Percentiles rank a stretch among this genome's conserved stretches.
These are phyloP conservation scores for Canavalia gladiata DNA, from an alignment of 306 rosid genomes.

Conservation along the genomic window DNA sequence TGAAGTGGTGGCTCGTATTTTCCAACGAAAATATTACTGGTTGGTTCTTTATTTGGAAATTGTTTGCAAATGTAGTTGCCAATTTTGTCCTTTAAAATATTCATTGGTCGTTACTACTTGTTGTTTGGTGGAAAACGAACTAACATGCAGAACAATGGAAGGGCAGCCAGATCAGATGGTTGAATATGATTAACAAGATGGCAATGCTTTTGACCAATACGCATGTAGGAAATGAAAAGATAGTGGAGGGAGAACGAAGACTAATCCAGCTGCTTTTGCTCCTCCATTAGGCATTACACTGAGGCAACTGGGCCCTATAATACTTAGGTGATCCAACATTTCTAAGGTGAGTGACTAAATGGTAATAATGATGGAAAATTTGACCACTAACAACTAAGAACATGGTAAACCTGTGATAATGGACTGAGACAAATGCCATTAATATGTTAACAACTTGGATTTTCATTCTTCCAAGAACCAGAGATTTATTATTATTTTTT, in stretches of 20 bases:
- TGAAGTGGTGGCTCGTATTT: no score
- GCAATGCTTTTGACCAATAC: background rate
- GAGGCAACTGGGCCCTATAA: constrained; percentile 17
- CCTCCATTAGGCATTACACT: background rate
- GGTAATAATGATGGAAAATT: constrained; percentile 25
- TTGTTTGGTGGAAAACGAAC: no score
- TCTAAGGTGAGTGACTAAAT: background rate
- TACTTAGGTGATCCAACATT: background rate
- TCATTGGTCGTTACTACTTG: no score
- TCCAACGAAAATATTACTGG: no score
- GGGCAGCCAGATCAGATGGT: no score
- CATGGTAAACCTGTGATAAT: background rate
- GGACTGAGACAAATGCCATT: background rate
- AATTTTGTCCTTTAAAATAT: no score
- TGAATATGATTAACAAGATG: background rate
- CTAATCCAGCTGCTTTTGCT: background rate
- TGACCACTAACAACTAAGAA: background rate
- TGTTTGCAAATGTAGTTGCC: no score
- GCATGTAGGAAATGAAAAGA: constrained; percentile 7
- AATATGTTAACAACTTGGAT: background rate
- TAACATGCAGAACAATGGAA: no score
- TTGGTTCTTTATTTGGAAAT: no score
- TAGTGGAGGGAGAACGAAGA: background rate
- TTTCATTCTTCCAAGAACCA: background rate
- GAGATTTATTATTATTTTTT: background rate